Percentiles rank a stretch among this genome's conserved stretches.
These are phyloP conservation scores for Crithidia expoeki DNA, from an alignment of 208 protist genomes.

Conservation along the genomic window DNA sequence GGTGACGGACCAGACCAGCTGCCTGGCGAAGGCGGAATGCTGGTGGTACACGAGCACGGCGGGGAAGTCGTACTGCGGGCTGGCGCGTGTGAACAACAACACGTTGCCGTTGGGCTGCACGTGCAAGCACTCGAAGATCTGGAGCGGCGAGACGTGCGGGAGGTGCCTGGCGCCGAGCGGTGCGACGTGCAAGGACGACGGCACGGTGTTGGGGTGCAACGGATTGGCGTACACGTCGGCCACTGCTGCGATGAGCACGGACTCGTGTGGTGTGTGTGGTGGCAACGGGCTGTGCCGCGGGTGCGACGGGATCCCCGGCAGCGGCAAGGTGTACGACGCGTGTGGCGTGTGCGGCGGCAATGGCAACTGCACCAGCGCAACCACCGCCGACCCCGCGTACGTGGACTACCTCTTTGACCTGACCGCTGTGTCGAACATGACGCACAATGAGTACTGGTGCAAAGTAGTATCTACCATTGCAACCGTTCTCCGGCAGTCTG, in stretches of 20 bases:
- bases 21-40: constrained; percentile 24
- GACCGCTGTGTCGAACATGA: constrained; percentile 2
- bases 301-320: constrained; percentile 58
- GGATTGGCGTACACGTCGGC: constrained; percentile 21
- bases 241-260: constrained; percentile 16
- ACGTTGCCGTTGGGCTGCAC: constrained; percentile 11
- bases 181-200: constrained; percentile 28
- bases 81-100: constrained; percentile 3
- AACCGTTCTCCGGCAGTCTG: neutral
- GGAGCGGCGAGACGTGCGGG: constrained; percentile 30
- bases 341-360: constrained; percentile 62
- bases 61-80: constrained; percentile 2
- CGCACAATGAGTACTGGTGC: constrained; percentile 15
- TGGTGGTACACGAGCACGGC: constrained; percentile 29
- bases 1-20: constrained; percentile 6
- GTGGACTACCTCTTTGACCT: constrained; percentile 49
- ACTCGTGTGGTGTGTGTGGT: constrained; percentile 58
- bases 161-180: constrained; percentile 37
- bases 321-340: constrained; percentile 41
- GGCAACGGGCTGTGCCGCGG: constrained; percentile 50
- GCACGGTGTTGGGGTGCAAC: constrained; percentile 38
- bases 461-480: constrained; percentile 12
- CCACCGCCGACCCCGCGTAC: constrained; percentile 18
- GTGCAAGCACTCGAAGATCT: constrained; percentile 35
- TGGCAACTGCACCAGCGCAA: constrained; percentile 23